Evolutionary conservation across 2,329 filamentous ascomycete species (phyloP), one percentile per base, ranked within the genome.

Genomic region (Fragosphaeria purpurea): DNA sequence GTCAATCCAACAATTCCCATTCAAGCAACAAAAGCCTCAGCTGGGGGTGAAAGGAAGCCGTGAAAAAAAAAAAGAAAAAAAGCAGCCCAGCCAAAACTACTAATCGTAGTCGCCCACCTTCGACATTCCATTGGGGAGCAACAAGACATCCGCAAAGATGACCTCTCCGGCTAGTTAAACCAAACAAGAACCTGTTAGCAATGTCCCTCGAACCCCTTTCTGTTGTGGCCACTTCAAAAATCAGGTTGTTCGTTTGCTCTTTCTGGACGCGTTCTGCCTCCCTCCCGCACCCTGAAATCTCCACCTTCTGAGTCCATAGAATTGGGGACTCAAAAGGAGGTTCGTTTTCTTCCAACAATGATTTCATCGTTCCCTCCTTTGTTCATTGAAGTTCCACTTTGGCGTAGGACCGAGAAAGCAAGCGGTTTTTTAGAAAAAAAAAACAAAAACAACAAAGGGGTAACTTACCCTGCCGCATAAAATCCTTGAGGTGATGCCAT

Each of bases 61-160:
- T 48, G 40, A 35, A 45, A 50, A 34, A 33, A 44, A 46, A 12
- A 3, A 22, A 35, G 3, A 46, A 44, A 82, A 85, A 73, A 85
- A 78, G 81, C 77, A 81, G 82, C 80, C 86, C 87, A 87, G 82
- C 85, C 85, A 83, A 72, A 83, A 82, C 86, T 85, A 90, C 79
- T 47, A 37, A 50, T 76, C 82, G 77, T 86, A 86, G 79, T 84
- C 83, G 89, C 88, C 88, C 90, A 97, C 91, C 91, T 98, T 98
- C 88, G 91, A 97, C 93, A 98, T 98, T 90, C 93, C 93, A 81
- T 98, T 98, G 67, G 93, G 93, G 85, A 98, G 89, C 72, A 95
- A 80, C 74, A 98, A 84, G 68, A 98, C 93, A 80, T 98, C 93
- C 77, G 93, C 93, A 76, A 95, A 98, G 76, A 97, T 83, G 70